Base-by-base conservation (phyloP, 345 rosid genomes). In the Sonneratia caseolaris region DNA sequence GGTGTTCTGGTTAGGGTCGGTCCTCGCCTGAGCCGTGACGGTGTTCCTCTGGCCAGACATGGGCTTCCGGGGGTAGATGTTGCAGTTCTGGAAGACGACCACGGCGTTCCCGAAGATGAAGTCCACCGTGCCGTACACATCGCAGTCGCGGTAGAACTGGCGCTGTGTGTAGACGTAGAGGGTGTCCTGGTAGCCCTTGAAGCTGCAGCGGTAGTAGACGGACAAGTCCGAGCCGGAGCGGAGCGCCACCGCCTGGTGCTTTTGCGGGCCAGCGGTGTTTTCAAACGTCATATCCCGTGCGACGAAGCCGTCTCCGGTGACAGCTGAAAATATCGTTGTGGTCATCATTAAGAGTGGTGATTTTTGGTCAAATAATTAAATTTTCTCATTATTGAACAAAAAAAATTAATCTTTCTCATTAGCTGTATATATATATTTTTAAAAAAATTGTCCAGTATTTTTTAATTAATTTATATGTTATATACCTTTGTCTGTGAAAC, bases 121-220 rank as follows among this genome's bases (percentile, higher is more conserved):
- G 82, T 93, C 98, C 14, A 83, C 64, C 18, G 94, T 91, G 2
- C 98, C 98, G 42, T 88, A 81, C 15, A 93, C 76, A 79, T 89
- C 79, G 53, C 97, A 91, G 75, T 87, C 66, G 22, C 91, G 87
- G 74, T 91, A 91, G 88, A 93, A 93, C 73, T 93, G 98, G 57
- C 96, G 89, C 24, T 83, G 79, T 19, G 96, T 53, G 78, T 91
- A 84, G 47, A 91, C 92, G 66, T 93, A 93, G 37, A 93, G 76
- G 51, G 98, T 93, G 81, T 93, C 97, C 74, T 93, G 98, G 76
- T 91, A 93, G 24, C 97, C 97, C 78, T 80, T 88, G 89, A 93
- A 84, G 80, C 96, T 82, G 72, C 98, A 91, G 19, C 76, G 53
- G 76, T 89, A 89, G 84, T 89, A 91, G 13, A 93, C 92, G 0